Conservation (phyloP, 306 rosid genomes). For the Cicer yamashitae region DNA sequence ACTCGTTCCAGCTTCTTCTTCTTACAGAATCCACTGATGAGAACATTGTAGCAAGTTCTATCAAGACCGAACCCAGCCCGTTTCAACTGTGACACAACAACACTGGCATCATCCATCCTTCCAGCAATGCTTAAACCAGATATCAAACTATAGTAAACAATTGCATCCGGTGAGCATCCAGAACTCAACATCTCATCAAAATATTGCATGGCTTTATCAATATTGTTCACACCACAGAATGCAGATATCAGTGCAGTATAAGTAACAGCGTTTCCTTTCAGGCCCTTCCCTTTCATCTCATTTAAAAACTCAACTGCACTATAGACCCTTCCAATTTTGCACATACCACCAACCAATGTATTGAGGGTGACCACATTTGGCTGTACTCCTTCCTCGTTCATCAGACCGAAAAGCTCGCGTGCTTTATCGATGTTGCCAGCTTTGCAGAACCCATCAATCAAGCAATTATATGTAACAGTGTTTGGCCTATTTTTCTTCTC, state of each 20-base stretch:
- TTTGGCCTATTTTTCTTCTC: constrained; percentile 52
- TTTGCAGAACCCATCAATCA: constrained; percentile 79
- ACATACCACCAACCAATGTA: constrained; percentile 72
- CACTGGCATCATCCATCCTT: constrained; percentile 77
- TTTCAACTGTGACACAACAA: constrained; percentile 68
- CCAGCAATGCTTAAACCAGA: constrained; percentile 78
- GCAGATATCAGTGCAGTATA: constrained; percentile 67
- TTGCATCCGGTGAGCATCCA: constrained; percentile 70
- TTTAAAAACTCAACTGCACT: constrained; percentile 68
- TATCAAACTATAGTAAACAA: constrained; percentile 68
- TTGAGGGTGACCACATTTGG: constrained; percentile 74
- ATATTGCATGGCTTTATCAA: constrained; percentile 67
- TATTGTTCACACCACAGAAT: constrained; percentile 74
- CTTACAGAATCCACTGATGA: constrained; percentile 75
- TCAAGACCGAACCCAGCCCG: constrained; percentile 73
- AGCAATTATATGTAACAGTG: constrained; percentile 68
- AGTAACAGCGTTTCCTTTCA: constrained; percentile 64
- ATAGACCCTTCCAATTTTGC: constrained; percentile 63
- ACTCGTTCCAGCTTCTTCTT: constrained; percentile 65
- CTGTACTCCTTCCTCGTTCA: constrained; percentile 61
- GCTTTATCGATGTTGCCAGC: constrained; percentile 68
- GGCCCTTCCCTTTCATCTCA: constrained; percentile 62
- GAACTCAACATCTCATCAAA: constrained; percentile 64
- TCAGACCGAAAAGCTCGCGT: constrained; percentile 56
- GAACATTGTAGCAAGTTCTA: constrained; percentile 61